A percentile compares a stretch with the other conserved stretches of the same genome.
These are phyloP conservation scores for Colletotrichum eremochloae DNA, from an alignment of 2,329 filamentous ascomycete genomes.

Conservation along the genomic window DNA sequence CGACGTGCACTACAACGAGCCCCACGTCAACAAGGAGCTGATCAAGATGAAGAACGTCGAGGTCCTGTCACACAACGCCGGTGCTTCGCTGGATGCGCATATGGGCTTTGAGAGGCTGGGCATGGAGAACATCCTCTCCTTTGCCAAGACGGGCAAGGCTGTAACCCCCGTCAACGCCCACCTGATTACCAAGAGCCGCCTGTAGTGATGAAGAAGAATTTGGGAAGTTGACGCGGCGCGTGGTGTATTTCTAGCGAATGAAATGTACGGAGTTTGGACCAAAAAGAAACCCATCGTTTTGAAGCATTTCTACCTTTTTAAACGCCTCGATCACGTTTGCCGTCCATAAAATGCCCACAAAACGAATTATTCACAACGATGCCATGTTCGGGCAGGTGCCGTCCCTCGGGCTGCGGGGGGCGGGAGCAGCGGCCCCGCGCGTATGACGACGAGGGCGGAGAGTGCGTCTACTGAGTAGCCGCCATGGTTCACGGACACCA, in stretches of 20 bases:
- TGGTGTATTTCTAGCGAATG: constrained; percentile 20
- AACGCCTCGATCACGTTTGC: constrained; percentile 17
- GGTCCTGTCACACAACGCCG: constrained; percentile 37
- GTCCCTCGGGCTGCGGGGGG: background rate
- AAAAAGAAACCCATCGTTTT: background rate
- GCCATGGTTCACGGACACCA: background rate
- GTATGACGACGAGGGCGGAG: constrained; percentile 22
- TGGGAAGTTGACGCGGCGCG: background rate
- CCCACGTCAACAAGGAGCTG: constrained; percentile 49
- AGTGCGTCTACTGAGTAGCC: background rate
- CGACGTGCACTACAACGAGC: constrained; percentile 81
- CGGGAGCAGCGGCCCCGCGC: constrained; percentile 3
- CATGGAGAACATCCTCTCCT: constrained; percentile 37
- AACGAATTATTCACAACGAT: background rate
- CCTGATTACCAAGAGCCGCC: constrained; percentile 36
- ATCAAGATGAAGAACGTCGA: constrained; percentile 38
- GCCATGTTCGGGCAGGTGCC: constrained; percentile 12
- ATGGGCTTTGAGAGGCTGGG: constrained; percentile 38
- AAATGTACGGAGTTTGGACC: constrained; percentile 23
- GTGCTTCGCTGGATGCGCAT: constrained; percentile 35
- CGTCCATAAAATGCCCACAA: constrained; percentile 9
- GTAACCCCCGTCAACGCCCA: constrained; percentile 36
- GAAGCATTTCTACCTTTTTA: constrained; percentile 3
- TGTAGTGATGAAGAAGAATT: background rate
- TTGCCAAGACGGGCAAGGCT: constrained; percentile 30